Conservation (phyloP, 495 filamentous ascomycete species). For the Sordaria brevicollis region DNA sequence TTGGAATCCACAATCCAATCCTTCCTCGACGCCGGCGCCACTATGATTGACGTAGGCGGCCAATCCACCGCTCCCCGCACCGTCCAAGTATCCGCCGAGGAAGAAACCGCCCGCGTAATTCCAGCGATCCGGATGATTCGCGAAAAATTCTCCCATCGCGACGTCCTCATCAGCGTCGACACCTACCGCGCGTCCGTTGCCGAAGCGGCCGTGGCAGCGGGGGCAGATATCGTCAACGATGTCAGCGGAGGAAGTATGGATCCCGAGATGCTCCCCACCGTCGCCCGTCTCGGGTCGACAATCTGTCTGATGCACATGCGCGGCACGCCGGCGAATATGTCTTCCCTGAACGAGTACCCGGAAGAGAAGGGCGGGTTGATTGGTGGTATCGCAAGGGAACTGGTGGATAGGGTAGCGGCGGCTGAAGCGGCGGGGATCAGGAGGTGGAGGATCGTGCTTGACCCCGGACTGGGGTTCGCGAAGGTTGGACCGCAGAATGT, state of each 20-base stretch:
- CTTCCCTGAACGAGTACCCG: constrained; percentile 55
- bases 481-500: constrained; percentile 76
- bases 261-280: constrained; percentile 68
- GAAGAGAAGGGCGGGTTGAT: constrained; percentile 49
- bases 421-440: constrained; percentile 77
- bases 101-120: constrained; percentile 70
- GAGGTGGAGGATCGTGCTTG: constrained; percentile 89
- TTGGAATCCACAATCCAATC: constrained; percentile 36
- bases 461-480: constrained; percentile 90
- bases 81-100: constrained; percentile 48
- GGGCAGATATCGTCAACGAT: constrained; percentile 93
- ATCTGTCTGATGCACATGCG: constrained; percentile 95
- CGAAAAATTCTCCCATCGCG: constrained; percentile 47
- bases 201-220: constrained; percentile 65
- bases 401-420: constrained; percentile 56
- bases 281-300: constrained; percentile 69
- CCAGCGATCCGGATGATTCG: constrained; percentile 69
- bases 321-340: constrained; percentile 80
- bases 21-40: constrained; percentile 58
- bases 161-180: constrained; percentile 70
- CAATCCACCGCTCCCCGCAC: constrained; percentile 80
- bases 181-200: constrained; percentile 86
- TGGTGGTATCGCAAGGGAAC: constrained; percentile 56
- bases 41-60: constrained; percentile 85
- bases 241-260: constrained; percentile 78